Evolutionary conservation across 2,329 filamentous ascomycete genomes (phyloP).

Genomic region (Chaetomium sp.): DNA sequence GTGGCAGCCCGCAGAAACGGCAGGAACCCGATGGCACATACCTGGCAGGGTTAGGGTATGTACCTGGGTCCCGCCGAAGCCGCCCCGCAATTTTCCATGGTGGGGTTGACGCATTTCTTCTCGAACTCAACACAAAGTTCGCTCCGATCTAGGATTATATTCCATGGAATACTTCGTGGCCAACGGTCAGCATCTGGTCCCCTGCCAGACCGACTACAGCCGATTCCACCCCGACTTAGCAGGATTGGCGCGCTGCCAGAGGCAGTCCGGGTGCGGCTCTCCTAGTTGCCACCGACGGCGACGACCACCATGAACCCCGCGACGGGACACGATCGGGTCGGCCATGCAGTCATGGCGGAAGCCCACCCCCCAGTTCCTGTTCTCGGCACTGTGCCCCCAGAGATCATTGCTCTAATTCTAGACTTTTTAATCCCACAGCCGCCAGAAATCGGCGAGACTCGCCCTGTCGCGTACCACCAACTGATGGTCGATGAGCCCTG

Average conservation of each 20-base stretch:
- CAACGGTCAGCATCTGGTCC: no score
- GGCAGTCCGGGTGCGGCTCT: background rate
- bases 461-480: conserved; percentile 35
- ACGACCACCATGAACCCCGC: background rate
- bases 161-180: no score
- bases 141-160: no score
- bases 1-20: no score
- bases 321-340: background rate
- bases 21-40: no score
- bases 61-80: no score
- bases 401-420: conserved; percentile 27
- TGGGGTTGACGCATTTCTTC: no score
- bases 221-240: background rate
- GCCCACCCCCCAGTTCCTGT: background rate
- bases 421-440: conserved; percentile 32
- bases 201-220: no score
- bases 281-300: no score
- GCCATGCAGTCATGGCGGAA: conserved; percentile 7
- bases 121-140: no score
- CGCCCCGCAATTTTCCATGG: no score
- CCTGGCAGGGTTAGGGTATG: no score
- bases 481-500: conserved; percentile 35
- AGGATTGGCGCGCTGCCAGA: background rate
- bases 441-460: conserved; percentile 37
- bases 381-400: conserved; percentile 10